These are phyloP conservation scores for Umbelopsis ramanniana DNA, from an alignment of 192 early-diverging fungal species.

Conservation along the genomic window DNA sequence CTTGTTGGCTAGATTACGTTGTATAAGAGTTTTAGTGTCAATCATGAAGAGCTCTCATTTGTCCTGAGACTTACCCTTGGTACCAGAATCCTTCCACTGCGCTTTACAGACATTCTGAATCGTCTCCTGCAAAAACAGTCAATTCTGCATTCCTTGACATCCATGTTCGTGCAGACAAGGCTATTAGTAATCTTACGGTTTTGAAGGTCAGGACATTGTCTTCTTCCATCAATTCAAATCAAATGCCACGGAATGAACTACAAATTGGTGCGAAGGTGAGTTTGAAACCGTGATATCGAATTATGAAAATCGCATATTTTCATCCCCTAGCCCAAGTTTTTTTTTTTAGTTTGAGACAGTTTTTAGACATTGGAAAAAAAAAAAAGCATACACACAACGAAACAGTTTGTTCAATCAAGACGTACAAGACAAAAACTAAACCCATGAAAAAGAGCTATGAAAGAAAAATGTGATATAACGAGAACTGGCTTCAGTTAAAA, in stretches of 20 bases:
- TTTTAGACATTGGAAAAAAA: too few relatives aligned
- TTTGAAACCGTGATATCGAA: too few relatives aligned
- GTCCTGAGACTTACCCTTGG: slow-evolving; percentile 31
- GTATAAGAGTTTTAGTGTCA: not conserved
- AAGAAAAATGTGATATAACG: not conserved
- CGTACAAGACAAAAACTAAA: too few relatives aligned
- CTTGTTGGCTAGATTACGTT: slow-evolving; percentile 26
- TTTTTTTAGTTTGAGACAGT: too few relatives aligned
- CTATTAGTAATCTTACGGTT: not conserved
- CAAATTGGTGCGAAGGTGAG: not conserved
- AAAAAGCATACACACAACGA: too few relatives aligned
- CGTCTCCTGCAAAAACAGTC: slow-evolving; percentile 34
- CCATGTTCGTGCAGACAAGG: not conserved
- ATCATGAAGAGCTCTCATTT: not conserved
- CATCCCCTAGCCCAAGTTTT: not conserved
- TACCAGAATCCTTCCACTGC: slow-evolving; percentile 39
- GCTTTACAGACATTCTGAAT: slow-evolving; percentile 40
- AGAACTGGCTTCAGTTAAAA: not conserved
- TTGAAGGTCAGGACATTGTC: slow-evolving; percentile 15
- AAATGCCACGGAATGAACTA: not conserved
- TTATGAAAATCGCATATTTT: not conserved
- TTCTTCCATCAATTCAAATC: not conserved
- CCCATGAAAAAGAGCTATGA: not conserved
- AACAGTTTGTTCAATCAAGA: too few relatives aligned
- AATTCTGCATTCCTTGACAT: not conserved